Base-by-base conservation (phyloP, 2,329 filamentous ascomycete species). In the Colletotrichum orbiculare region DNA sequence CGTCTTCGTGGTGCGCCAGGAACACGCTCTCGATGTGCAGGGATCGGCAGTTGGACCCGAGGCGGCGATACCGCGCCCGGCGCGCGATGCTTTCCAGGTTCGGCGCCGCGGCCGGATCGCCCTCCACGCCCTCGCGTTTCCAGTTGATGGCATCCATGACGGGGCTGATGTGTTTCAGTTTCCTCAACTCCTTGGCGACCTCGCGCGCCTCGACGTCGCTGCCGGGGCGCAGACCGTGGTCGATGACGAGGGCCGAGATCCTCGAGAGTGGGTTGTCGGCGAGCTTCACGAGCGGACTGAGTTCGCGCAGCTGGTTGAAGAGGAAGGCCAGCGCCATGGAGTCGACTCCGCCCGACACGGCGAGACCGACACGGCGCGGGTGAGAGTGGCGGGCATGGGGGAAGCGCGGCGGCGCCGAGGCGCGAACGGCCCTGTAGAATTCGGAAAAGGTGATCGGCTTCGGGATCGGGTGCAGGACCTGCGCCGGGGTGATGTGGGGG, bases 251-350 rank as follows among this genome's bases (percentile, higher is more conserved):
- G 48, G 78, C 83, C 37, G 76, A 71, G 62, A 84, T 82, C 43
- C 71, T 70, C 34, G 59, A 43, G 42, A 81, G 71, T 12, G 81
- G 78, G 64, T 83, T 81, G 70, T 84, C 84, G 39, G 78, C 78
- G 34, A 87, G 72, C 47, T 69, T 77, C 67, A 81, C 71, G 34
- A 69, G 64, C 2, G 72, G 72, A 49, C 79, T 72, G 3, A 67
- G 65, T 3, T 66, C 74, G 42, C 77, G 76, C 41, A 85, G 71
- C 49, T 81, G 77, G 53, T 82, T 84, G 74, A 91, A 92, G 41
- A 98, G 84, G 66, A 83, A 89, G 60, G 94, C 93, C 66, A 99
- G 82, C 35, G 95, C 95, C 94, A 98, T 99, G n/a, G 95, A 98
- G 77, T 99, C 96, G 43, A 96, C 92, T 8, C 96, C 96, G 33